Conservation (phyloP, 31 red algal genomes). For the Asparagopsis taxiformis region DNA sequence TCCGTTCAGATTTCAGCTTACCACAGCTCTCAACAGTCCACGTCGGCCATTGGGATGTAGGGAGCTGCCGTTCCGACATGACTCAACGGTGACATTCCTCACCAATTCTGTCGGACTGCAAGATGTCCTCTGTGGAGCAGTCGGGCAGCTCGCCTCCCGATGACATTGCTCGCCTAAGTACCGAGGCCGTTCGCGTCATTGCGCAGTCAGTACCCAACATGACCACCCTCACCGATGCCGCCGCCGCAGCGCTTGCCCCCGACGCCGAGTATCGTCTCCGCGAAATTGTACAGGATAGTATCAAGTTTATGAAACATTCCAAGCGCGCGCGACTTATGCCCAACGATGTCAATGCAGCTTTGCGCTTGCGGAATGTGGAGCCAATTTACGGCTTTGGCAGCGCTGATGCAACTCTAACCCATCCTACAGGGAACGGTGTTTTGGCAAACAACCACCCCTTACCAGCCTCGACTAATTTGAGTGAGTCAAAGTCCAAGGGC, state of each 20-base stretch:
- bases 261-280: slow-evolving; percentile 89
- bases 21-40: background rate
- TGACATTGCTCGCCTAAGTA: slow-evolving; percentile 6
- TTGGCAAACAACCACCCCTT: background rate
- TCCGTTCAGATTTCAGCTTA: background rate
- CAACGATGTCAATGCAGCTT: slow-evolving; percentile 72
- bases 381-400: slow-evolving; percentile 77
- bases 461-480: background rate
- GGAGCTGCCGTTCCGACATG: background rate
- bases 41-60: background rate
- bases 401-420: slow-evolving; percentile 4
- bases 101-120: background rate
- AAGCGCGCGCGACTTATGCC: slow-evolving; percentile 71
- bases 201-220: slow-evolving; percentile 44
- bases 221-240: slow-evolving; percentile 20
- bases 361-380: slow-evolving; percentile 79
- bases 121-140: background rate
- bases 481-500: background rate
- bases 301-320: slow-evolving; percentile 97
- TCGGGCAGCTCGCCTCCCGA: background rate
- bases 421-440: background rate
- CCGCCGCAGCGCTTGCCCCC: slow-evolving; percentile 55
- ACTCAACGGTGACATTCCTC: background rate
- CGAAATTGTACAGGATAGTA: slow-evolving; percentile 85
- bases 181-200: slow-evolving; percentile 56